These are phyloP conservation scores for Clarireedia hainanense DNA, from an alignment of 2,329 filamentous ascomycete genomes.

Conservation along the genomic window DNA sequence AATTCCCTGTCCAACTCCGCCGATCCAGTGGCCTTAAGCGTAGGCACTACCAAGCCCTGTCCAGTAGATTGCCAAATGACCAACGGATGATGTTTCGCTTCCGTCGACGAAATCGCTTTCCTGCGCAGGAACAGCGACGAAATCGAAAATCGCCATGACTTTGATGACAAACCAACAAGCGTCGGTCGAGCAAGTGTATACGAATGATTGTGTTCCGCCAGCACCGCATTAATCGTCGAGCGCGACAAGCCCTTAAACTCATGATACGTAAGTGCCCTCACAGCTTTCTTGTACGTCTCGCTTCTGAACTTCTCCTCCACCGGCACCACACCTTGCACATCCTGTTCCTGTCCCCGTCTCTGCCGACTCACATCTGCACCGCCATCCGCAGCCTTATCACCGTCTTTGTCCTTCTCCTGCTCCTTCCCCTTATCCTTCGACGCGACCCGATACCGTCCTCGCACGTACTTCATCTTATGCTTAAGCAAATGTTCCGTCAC, in stretches of 20 bases:
- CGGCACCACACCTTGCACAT: slow-evolving; percentile 34
- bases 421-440: slow-evolving; percentile 28
- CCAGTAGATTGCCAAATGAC: slow-evolving; percentile 53
- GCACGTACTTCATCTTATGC: slow-evolving; percentile 61
- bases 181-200: slow-evolving; percentile 66
- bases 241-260: slow-evolving; percentile 70
- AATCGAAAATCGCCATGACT: slow-evolving; percentile 71
- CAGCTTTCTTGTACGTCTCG: slow-evolving; percentile 59
- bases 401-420: slow-evolving; percentile 22
- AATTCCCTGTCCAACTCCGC: slow-evolving; percentile 56
- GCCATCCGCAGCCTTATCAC: slow-evolving; percentile 15
- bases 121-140: slow-evolving; percentile 62
- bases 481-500: slow-evolving; percentile 72
- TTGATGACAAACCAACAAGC: slow-evolving; percentile 59
- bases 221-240: slow-evolving; percentile 68
- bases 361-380: no score
- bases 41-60: slow-evolving; percentile 48
- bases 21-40: slow-evolving; percentile 58
- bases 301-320: slow-evolving; percentile 60
- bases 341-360: not conserved
- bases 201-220: slow-evolving; percentile 74
- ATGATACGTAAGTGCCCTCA: slow-evolving; percentile 57
- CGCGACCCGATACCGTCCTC: slow-evolving; percentile 53
- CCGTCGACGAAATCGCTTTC: slow-evolving; percentile 44
- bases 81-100: slow-evolving; percentile 54